Base-by-base conservation (phyloP, 1,284 basidiomycete species). In the Malassezia yamatoensis region DNA sequence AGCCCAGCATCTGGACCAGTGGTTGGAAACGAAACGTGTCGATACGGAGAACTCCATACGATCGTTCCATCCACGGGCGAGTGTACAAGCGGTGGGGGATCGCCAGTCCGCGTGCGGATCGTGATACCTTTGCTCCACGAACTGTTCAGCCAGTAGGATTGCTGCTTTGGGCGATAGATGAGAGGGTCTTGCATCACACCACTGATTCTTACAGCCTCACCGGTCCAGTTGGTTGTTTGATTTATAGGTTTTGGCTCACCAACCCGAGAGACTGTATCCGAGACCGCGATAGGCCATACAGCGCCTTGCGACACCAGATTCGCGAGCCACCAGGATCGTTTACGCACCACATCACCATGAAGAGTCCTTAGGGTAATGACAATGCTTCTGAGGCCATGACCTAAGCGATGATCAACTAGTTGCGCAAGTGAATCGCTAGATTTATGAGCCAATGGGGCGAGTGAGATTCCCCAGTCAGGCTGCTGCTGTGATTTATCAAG, bases 141-240 rank as follows among this genome's bases (percentile, higher is more conserved):
- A 10, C 36, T 39, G 13, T 51, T 32, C 9, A 35, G 10, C 7
- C 16, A 7, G 13, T 32, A 34, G 1, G 38, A 33, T n/a, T 51
- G 48, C 20, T 59, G 49, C 16, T 54, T 54, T 32, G 61, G 51
- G 29, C 49, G 54, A 16, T 65, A 62, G 15, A 69, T 52, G 32
- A 63, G 40, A 3, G 67, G 67, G 18, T 67, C 62, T 32, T 66
- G 58, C 62, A 69, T 66, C 5, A 60, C 57, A 15, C 63, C 65
- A 15, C 55, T 55, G n/a, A 69, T 58, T 7, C 66, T 54, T n/a
- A 66, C 63, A 34, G 61, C 58, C 16, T 64, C 55, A 11, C 54
- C 29, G 10, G 52, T 49, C 45, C 61, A 58, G 62, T 63, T 62
- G 3, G 57, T 60, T 12, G 64, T 44, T 8, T 51, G 61, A 32